Evolutionary conservation across 768 basidiomycete species (phyloP).

Genomic region (Leccinellum albellum): DNA sequence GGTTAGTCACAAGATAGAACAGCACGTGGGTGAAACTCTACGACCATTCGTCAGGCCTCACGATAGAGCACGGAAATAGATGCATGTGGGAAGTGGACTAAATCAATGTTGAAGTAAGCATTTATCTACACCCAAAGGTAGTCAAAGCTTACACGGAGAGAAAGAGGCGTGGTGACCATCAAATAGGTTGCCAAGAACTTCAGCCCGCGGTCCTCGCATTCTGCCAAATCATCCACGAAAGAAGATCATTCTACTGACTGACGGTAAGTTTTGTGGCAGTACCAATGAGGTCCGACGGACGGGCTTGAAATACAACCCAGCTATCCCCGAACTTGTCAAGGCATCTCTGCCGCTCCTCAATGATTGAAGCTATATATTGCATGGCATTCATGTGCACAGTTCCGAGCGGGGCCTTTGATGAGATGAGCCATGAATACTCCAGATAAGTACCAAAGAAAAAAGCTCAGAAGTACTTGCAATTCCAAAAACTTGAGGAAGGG

Average conservation of each 20-base stretch:
- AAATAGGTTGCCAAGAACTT: too few relatives aligned
- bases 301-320: neutral
- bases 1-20: neutral
- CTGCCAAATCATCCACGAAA: neutral
- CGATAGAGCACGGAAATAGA: neutral
- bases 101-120: neutral
- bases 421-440: neutral
- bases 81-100: neutral
- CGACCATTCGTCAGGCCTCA: neutral
- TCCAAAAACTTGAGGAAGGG: neutral
- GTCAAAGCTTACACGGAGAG: slow-evolving; percentile 11
- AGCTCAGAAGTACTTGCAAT: neutral
- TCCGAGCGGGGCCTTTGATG: neutral
- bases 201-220: neutral
- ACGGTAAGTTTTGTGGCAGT: neutral
- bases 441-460: neutral
- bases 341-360: neutral
- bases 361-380: neutral
- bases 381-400: neutral
- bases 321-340: neutral
- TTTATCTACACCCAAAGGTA: neutral
- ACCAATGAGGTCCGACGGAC: neutral
- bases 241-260: neutral
- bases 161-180: too few relatives aligned
- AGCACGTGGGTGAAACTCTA: neutral